Evolutionary conservation across 2,329 filamentous ascomycete species (phyloP), one percentile per base, ranked within the genome.

Genomic region (Ophiostoma ips): DNA sequence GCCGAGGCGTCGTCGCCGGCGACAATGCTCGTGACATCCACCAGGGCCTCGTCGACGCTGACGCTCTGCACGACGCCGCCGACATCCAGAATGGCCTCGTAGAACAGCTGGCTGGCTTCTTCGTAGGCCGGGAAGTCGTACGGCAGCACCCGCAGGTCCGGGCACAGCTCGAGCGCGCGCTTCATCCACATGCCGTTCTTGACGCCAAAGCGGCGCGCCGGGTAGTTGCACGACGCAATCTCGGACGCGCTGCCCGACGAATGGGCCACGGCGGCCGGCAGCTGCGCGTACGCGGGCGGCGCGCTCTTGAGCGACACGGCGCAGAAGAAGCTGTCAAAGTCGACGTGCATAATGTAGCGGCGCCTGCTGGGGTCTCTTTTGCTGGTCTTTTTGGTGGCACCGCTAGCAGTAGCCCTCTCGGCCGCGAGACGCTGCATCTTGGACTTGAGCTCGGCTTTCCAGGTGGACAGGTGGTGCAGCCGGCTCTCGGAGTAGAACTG

Each of bases 161-260:
- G 83, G 60, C 88, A 98, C 16, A 92, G 64, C 57, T 92, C 83
- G 52, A 83, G 72, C 0, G 92, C 92, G 33, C 76, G 75, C 62
- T 90, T 94, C 90, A 98, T 96, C 92, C 94, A 98, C 92, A 96
- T 98, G 35, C 94, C 94, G 58, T 98, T 98, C 62, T 89, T 95
- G 50, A 98, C 74, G 1, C 90, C 90, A 58, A 82, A 92, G 31
- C 77, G 74, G 35, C 92, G 79, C 7, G 94, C 92, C 18, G 84
- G 81, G 62, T 98, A 45, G 43, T 45, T 45, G 43, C 43, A 45
- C 30, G 43, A 45, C 16, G 43, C 43, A 45, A 45, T 45, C 43
- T 45, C 43, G 11, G 43, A 45, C 16, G 43, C 43, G 30, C 43
- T 45, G 0, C 90, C 90, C 41, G 75, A 76, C 5, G 90, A 84